phyloP scores from a whole-genome alignment of 2,329 filamentous ascomycete genomes.

The Stromatinia cepivora region DNA sequence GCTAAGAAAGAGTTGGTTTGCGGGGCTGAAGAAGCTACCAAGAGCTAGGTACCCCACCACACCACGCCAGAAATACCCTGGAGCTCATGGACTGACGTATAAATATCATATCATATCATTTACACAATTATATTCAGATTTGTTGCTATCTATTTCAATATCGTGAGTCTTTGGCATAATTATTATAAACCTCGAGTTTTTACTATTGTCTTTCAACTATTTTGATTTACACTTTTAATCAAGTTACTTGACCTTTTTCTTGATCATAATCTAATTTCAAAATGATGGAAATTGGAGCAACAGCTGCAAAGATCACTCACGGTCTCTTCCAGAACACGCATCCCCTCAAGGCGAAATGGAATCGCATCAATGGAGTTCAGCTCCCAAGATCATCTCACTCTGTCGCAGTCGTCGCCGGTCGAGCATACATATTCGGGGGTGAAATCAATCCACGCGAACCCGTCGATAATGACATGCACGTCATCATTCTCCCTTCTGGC shows the following conservation, averaged over 20 bases:
- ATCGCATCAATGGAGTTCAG: constrained; percentile 53
- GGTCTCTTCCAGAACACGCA: constrained; percentile 36
- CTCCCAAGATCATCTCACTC: constrained; percentile 75
- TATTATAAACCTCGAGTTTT: background rate
- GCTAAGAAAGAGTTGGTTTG: no score
- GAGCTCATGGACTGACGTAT: constrained; percentile 10
- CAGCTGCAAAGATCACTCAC: constrained; percentile 30
- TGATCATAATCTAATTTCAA: constrained; percentile 25
- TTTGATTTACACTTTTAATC: background rate
- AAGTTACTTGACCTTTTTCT: background rate
- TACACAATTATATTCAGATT: background rate
- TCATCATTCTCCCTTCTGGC: constrained; percentile 60
- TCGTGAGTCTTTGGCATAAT: background rate
- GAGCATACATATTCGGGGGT: constrained; percentile 75
- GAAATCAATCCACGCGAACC: constrained; percentile 66
- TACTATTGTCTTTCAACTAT: background rate
- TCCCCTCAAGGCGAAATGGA: constrained; percentile 58
- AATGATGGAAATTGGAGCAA: constrained; percentile 37
- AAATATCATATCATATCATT: background rate
- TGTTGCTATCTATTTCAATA: background rate
- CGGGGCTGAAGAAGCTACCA: background rate
- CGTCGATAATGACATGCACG: constrained; percentile 71
- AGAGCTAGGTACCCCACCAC: background rate
- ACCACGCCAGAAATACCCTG: background rate
- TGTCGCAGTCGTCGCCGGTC: constrained; percentile 58